phyloP scores from a whole-genome alignment of 2,329 filamentous ascomycete species.

The Monosporascus sp. region DNA sequence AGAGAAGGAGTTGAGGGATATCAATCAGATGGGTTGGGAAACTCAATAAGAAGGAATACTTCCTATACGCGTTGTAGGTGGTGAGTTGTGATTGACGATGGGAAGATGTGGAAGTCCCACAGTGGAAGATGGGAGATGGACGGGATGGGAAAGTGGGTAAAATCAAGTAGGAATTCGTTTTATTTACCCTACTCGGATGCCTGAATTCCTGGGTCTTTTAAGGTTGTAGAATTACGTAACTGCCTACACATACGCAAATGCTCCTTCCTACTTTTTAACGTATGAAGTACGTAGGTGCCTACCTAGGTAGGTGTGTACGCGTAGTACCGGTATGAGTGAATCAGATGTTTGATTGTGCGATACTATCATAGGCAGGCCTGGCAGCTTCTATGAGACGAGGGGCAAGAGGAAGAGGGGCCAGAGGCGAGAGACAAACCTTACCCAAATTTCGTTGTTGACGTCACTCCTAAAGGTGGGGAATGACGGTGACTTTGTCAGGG shows the following conservation, averaged over 20 bases:
- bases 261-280: no score
- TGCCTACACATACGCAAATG: no score
- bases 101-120: no score
- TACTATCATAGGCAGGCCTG: not conserved
- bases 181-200: no score
- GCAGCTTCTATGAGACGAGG: not conserved
- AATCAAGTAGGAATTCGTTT: no score
- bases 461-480: not conserved
- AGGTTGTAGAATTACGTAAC: no score
- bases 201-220: no score
- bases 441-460: not conserved
- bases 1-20: not conserved
- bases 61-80: not conserved
- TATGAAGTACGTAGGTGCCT: no score
- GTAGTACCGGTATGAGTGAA: no score
- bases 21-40: not conserved
- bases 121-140: no score
- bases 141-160: no score
- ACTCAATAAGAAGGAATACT: not conserved
- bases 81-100: not conserved
- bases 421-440: not conserved
- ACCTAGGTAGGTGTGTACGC: no score
- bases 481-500: not conserved
- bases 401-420: not conserved
- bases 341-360: not conserved